Percentiles rank a stretch among this genome's conserved stretches.
These are phyloP conservation scores for Dendrocalamus sinicus DNA, from an alignment of 176 grass and related monocot genomes.

Conservation along the genomic window DNA sequence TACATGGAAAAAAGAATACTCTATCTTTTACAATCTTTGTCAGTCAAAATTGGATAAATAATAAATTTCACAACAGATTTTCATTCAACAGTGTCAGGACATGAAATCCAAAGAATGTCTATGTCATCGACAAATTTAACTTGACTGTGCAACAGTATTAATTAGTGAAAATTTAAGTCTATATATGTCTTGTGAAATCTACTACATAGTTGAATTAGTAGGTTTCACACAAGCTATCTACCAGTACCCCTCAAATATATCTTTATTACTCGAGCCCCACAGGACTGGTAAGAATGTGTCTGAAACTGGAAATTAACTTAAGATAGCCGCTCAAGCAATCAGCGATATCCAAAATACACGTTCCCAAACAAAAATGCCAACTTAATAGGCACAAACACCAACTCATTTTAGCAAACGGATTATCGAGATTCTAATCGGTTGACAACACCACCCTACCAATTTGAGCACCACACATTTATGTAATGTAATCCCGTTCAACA, in stretches of 20 bases:
- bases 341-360: background rate
- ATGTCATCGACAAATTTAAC: background rate
- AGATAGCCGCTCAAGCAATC: background rate
- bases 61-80: background rate
- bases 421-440: background rate
- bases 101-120: constrained; percentile 3
- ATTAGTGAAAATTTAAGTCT: background rate
- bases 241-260: background rate
- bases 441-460: background rate
- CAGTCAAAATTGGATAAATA: background rate
- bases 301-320: background rate
- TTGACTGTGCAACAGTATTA: background rate
- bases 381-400: background rate
- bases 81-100: background rate
- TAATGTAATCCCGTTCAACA: background rate
- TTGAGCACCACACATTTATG: background rate
- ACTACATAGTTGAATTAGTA: background rate
- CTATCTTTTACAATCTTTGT: background rate
- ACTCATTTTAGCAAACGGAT: background rate
- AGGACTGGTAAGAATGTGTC: background rate
- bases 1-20: background rate
- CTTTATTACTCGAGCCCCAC: background rate
- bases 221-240: no score
- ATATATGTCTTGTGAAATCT: background rate
- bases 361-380: background rate